phyloP scores from a whole-genome alignment of 371 early-diverging fungal species.

The Mortierella sp. region DNA sequence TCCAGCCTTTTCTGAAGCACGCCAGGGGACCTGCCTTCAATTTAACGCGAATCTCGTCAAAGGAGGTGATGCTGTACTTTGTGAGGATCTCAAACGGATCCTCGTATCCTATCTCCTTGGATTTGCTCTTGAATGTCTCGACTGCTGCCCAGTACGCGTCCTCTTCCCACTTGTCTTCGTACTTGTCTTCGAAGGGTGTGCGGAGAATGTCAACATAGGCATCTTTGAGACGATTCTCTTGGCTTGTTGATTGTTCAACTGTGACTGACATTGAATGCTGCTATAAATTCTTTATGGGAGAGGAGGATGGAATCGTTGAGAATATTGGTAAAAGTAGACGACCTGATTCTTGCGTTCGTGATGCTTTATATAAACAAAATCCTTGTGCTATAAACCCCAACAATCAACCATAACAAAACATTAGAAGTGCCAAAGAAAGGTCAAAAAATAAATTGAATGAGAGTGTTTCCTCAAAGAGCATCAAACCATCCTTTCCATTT shows the following conservation, averaged over 20 bases:
- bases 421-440: too few species aligned
- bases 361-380: too few species aligned
- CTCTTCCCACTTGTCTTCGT: slow-evolving; percentile 50
- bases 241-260: background rate
- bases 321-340: too few species aligned
- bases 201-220: slow-evolving; percentile 12
- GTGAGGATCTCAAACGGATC: slow-evolving; percentile 35
- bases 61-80: slow-evolving; percentile 17
- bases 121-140: slow-evolving; percentile 29
- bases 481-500: slow-evolving; percentile 10
- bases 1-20: slow-evolving; percentile 42
- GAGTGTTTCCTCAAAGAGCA: too few species aligned
- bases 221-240: slow-evolving; percentile 5
- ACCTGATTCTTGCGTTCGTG: too few species aligned
- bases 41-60: slow-evolving; percentile 28
- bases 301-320: too few species aligned
- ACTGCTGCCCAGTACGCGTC: slow-evolving; percentile 44
- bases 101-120: slow-evolving; percentile 32
- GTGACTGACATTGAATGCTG: slow-evolving; percentile 2
- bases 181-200: slow-evolving; percentile 17
- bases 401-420: background rate
- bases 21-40: slow-evolving; percentile 40
- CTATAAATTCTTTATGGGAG: too few species aligned
- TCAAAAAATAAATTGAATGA: background rate
- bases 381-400: too few species aligned